Evolutionary conservation across 345 rosid genomes (phyloP).

Genomic region (Kandelia obovata): DNA sequence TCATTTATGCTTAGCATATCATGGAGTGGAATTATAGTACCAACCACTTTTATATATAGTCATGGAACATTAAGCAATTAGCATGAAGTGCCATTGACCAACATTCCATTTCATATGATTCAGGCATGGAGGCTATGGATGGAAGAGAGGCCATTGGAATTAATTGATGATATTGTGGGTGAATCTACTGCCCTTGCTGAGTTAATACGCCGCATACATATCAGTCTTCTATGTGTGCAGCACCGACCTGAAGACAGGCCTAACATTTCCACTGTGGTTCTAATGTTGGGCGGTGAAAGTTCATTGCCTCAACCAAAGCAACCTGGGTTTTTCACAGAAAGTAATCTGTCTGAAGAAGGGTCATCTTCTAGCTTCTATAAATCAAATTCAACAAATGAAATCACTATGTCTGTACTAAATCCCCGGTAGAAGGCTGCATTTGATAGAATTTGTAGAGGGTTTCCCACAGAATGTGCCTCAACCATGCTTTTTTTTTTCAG

Average conservation of each 20-base stretch:
- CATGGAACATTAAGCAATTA: too few species aligned
- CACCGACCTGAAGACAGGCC: conserved; percentile 39
- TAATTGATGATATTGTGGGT: conserved; percentile 17
- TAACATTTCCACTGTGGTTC: conserved; percentile 33
- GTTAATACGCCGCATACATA: conserved; percentile 23
- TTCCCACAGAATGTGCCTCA: too few species aligned
- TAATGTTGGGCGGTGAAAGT: conserved; percentile 36
- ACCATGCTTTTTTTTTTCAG: too few species aligned
- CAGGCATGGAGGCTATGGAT: conserved; percentile 36
- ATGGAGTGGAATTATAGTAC: too few species aligned
- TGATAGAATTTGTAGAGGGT: too few species aligned
- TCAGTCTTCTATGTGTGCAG: conserved; percentile 38
- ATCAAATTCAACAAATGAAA: conserved; percentile 8
- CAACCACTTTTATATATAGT: too few species aligned
- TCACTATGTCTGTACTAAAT: conserved; percentile 7
- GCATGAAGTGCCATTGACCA: too few species aligned
- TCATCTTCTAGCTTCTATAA: conserved; percentile 7
- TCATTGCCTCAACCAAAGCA: conserved; percentile 37
- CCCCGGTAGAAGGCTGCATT: conserved; percentile 12
- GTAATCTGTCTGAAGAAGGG: conserved; percentile 9
- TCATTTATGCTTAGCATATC: too few species aligned
- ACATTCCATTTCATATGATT: not conserved
- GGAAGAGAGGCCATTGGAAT: conserved; percentile 24
- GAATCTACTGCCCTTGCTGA: conserved; percentile 7
- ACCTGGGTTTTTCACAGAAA: conserved; percentile 35